phyloP scores from a whole-genome alignment of 169 alveolate species.

The Plasmodium fragile region DNA sequence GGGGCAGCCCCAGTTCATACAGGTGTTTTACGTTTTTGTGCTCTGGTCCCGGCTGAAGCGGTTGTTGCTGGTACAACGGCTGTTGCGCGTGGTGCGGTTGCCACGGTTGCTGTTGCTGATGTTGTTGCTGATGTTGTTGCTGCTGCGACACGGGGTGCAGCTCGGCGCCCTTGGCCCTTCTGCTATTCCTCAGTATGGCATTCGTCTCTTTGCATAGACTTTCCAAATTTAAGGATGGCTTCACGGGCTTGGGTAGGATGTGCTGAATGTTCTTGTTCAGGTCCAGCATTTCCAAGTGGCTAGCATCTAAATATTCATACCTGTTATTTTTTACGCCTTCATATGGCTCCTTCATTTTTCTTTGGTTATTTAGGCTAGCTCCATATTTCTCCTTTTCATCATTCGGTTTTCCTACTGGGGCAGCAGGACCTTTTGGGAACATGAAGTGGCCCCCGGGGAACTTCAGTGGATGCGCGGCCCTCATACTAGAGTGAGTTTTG shows the following conservation, averaged over 20 bases:
- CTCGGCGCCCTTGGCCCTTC: not conserved
- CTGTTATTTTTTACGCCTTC: slow-evolving; percentile 17
- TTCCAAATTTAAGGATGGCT: slow-evolving; percentile 74
- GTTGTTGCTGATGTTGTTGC: slow-evolving; percentile 1
- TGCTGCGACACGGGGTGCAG: not conserved
- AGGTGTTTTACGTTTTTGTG: slow-evolving; percentile 37
- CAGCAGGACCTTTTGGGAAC: slow-evolving; percentile 13
- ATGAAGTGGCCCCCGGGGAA: slow-evolving; percentile 22
- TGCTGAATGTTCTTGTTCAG: slow-evolving; percentile 50
- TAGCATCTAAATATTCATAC: slow-evolving; percentile 71
- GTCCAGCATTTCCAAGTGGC: slow-evolving; percentile 75
- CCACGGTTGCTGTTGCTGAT: not conserved
- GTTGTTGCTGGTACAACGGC: not conserved
- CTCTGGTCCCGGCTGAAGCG: not conserved
- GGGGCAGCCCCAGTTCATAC: slow-evolving; percentile 58
- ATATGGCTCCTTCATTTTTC: slow-evolving; percentile 7
- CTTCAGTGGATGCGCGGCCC: slow-evolving; percentile 37
- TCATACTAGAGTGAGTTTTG: slow-evolving; percentile 20
- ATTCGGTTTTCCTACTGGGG: slow-evolving; percentile 25
- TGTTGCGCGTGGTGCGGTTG: not conserved
- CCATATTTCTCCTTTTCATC: slow-evolving; percentile 21
- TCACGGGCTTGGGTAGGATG: slow-evolving; percentile 61
- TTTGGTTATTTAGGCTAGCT: slow-evolving; percentile 7
- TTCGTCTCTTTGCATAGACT: slow-evolving; percentile 59
- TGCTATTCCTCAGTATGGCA: slow-evolving; percentile 15